These are phyloP conservation scores for Allodekkera sacchari DNA, from an alignment of 805 yeast species.

Conservation along the genomic window DNA sequence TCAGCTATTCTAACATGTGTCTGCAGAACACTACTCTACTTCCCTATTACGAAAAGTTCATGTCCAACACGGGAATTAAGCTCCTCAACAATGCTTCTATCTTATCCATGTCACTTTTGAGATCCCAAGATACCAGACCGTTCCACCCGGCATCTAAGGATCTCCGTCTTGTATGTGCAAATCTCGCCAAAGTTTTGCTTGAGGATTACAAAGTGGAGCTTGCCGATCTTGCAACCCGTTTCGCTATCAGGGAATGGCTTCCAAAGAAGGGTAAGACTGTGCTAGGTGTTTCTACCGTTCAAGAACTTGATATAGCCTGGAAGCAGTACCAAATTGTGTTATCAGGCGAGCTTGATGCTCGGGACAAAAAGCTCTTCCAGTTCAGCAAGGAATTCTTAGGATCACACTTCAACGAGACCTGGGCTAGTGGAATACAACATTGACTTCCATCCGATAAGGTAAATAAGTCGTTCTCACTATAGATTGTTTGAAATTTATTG, in stretches of 20 bases:
- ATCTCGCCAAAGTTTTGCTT: constrained; percentile 32
- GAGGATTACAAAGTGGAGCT: constrained; percentile 44
- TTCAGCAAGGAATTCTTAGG: constrained; percentile 41
- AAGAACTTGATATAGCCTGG: constrained; percentile 59
- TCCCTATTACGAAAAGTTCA: constrained; percentile 39
- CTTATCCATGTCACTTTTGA: constrained; percentile 75
- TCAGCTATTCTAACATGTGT: constrained; percentile 77
- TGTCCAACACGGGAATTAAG: constrained; percentile 44
- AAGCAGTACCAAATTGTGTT: constrained; percentile 44
- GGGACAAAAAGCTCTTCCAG: constrained; percentile 36
- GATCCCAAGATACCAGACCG: constrained; percentile 54
- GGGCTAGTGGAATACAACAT: constrained; percentile 38
- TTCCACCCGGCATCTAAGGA: constrained; percentile 74
- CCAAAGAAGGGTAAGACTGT: constrained; percentile 51
- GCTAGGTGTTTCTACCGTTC: constrained; percentile 61
- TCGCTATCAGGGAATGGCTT: constrained; percentile 57
- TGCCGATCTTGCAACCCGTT: constrained; percentile 77
- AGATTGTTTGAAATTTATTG: neutral
- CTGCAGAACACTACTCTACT: constrained; percentile 60
- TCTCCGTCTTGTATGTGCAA: constrained; percentile 45
- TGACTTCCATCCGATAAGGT: too few relatives aligned
- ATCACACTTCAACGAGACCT: constrained; percentile 51
- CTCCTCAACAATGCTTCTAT: constrained; percentile 76
- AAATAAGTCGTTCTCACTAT: neutral
- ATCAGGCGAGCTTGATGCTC: constrained; percentile 24